These are phyloP conservation scores for Deuterostichococcus epilithicus DNA, from an alignment of 139 green algal genomes.

Conservation along the genomic window DNA sequence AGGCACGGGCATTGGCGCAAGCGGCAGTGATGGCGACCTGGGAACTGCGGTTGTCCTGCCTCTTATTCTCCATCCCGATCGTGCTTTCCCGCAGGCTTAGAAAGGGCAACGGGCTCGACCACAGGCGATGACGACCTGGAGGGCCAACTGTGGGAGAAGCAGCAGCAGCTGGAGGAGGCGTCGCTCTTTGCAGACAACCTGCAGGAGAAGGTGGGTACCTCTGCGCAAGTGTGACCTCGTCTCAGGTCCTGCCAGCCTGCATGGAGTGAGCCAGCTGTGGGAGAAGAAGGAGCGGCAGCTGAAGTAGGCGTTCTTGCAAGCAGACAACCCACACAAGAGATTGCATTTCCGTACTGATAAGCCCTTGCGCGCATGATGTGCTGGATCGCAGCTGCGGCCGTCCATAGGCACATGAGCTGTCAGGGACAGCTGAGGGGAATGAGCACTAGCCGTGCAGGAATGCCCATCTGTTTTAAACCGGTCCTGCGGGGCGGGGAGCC, in stretches of 20 bases:
- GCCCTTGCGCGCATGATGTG: background rate
- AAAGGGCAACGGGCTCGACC: background rate
- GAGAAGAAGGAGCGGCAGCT: slow-evolving; percentile 7
- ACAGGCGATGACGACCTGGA: slow-evolving; percentile 12
- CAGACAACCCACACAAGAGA: background rate
- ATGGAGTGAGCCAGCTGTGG: background rate
- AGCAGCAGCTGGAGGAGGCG: slow-evolving; percentile 16
- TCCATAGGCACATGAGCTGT: background rate
- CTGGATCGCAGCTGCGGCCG: background rate
- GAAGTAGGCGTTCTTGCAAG: background rate
- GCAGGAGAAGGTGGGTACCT: slow-evolving; percentile 20
- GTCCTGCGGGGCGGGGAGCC: background rate
- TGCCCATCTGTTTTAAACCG: background rate
- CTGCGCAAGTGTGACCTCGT: background rate
- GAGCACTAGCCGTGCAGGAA: background rate
- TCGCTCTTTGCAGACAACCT: background rate
- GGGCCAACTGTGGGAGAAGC: slow-evolving; percentile 24
- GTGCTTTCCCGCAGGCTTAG: background rate
- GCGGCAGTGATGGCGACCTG: background rate
- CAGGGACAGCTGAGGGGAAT: background rate
- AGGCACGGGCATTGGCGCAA: background rate
- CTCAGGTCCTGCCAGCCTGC: background rate
- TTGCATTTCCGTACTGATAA: background rate
- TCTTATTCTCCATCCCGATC: background rate
- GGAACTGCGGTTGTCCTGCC: background rate